Conservation (phyloP, 257 asterid genomes). For the Solanum appendiculatum region DNA sequence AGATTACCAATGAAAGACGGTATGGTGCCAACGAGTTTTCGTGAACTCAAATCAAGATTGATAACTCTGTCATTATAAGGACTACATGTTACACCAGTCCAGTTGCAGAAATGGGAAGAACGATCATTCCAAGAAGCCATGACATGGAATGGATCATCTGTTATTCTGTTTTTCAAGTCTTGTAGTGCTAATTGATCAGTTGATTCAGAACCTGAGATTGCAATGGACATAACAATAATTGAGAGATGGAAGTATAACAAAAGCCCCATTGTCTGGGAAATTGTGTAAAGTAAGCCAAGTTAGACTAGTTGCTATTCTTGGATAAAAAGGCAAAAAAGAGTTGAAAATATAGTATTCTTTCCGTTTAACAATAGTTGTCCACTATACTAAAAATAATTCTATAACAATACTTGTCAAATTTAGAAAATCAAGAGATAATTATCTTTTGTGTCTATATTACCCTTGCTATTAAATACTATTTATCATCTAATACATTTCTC, state of each 20-base stretch:
- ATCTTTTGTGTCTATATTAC: too few relatives aligned
- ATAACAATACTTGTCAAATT: too few relatives aligned
- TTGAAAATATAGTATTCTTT: too few relatives aligned
- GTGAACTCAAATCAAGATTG: background rate
- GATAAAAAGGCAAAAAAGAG: background rate
- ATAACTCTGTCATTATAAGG: background rate
- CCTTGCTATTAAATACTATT: too few relatives aligned
- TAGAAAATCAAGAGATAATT: too few relatives aligned
- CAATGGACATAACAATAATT: background rate
- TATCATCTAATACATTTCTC: too few relatives aligned
- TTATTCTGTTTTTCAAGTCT: background rate
- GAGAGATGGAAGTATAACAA: background rate
- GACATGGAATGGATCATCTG: background rate
- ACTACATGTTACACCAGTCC: conserved; percentile 16
- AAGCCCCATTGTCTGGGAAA: background rate
- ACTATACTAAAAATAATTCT: too few relatives aligned
- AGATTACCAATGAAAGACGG: conserved; percentile 11
- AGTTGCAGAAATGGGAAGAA: conserved; percentile 5
- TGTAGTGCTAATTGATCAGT: background rate
- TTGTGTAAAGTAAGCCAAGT: background rate
- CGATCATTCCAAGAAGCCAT: conserved; percentile 2
- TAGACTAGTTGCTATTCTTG: background rate
- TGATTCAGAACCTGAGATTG: background rate
- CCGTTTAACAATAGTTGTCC: too few relatives aligned
- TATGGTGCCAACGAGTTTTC: conserved; percentile 1